Conservation (phyloP, 2,329 filamentous ascomycete species). For the Diaporthe citriasiana region DNA sequence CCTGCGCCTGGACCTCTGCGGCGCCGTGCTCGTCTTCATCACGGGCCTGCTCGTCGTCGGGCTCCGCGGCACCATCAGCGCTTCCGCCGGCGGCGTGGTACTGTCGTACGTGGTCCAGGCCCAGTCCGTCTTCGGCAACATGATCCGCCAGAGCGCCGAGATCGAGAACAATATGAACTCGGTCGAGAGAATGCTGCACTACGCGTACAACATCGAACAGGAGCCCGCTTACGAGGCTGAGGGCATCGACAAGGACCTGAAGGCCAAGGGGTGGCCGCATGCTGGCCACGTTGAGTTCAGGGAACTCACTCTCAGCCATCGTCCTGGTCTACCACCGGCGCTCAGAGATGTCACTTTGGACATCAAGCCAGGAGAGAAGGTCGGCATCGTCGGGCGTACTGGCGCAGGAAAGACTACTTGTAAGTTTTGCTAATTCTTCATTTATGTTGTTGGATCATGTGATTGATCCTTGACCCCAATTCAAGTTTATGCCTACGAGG, state of each 20-base stretch:
- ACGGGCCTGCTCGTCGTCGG: conserved; percentile 76
- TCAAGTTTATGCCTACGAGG: background rate
- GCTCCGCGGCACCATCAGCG: conserved; percentile 71
- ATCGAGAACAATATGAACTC: conserved; percentile 81
- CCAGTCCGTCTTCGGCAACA: conserved; percentile 65
- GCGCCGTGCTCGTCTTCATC: conserved; percentile 72
- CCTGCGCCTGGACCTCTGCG: conserved; percentile 72
- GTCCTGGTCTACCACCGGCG: conserved; percentile 75
- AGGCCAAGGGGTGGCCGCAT: conserved; percentile 71
- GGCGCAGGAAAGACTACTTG: conserved; percentile 83
- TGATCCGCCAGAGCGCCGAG: conserved; percentile 71
- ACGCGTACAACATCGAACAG: conserved; percentile 73
- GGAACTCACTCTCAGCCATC: conserved; percentile 77
- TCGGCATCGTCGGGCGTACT: conserved; percentile 79
- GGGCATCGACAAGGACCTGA: background rate
- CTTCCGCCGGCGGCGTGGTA: conserved; percentile 75
- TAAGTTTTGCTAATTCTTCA: background rate
- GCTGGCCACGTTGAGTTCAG: conserved; percentile 77
- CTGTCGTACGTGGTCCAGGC: conserved; percentile 77
- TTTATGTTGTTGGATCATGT: background rate
- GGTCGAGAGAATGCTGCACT: conserved; percentile 76
- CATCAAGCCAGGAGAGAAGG: conserved; percentile 28
- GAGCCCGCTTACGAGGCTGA: conserved; percentile 67
- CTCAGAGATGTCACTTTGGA: conserved; percentile 69
- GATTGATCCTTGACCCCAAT: too few species aligned